Conservation (phyloP, 257 asterid genomes). For the Gynochthodes officinalis region DNA sequence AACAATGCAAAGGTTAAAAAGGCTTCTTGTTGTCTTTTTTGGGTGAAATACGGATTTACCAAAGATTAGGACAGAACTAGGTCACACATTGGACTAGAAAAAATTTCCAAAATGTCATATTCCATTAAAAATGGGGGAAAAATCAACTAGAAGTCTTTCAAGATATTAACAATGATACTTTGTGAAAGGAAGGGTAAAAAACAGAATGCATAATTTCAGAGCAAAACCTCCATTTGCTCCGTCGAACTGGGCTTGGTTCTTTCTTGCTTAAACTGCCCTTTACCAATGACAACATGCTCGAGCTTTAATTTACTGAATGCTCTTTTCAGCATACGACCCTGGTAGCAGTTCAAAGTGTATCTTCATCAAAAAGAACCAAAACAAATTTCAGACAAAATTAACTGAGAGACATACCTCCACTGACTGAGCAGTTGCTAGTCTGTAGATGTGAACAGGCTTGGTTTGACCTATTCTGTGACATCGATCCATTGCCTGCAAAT, state of each 20-base stretch:
- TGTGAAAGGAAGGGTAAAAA: background rate
- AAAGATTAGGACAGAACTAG: no score
- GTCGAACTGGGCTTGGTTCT: conserved; percentile 43
- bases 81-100: no score
- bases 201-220: conserved; percentile 20
- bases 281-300: conserved; percentile 94
- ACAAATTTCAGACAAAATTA: background rate
- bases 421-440: conserved; percentile 91
- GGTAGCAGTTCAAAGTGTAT: conserved; percentile 16
- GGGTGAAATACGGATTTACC: no score
- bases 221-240: conserved; percentile 35
- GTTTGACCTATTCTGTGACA: conserved; percentile 99
- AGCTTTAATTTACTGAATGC: conserved; percentile 96
- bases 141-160: background rate
- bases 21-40: no score
- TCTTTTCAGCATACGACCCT: conserved; percentile 93
- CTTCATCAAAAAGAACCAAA: background rate
- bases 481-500: conserved; percentile 98
- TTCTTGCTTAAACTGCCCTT: conserved; percentile 93
- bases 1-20: no score
- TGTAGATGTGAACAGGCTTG: conserved; percentile 96
- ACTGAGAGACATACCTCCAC: conserved; percentile 57
- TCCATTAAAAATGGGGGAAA: background rate
- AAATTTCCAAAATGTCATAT: background rate
- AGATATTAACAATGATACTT: background rate